These are phyloP conservation scores for Fusarium guadeloupense DNA, from an alignment of 2,329 filamentous ascomycete genomes.

Conservation along the genomic window DNA sequence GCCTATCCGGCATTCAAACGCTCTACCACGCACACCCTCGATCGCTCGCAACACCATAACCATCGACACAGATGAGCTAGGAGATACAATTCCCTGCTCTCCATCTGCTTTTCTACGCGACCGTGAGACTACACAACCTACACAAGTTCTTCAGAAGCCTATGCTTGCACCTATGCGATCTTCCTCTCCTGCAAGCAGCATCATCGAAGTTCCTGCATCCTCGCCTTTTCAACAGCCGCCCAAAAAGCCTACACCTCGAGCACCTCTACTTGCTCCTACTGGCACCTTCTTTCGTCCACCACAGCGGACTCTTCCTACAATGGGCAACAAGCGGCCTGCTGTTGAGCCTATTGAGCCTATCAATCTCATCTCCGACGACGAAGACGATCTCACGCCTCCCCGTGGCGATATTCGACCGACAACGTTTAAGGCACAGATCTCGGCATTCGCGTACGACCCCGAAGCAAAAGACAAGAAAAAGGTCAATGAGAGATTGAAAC, in stretches of 20 bases:
- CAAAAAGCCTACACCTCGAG: conserved; percentile 48
- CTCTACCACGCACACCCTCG: conserved; percentile 43
- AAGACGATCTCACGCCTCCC: conserved; percentile 56
- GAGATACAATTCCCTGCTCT: conserved; percentile 58
- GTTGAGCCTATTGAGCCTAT: conserved; percentile 55
- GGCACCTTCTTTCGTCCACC: conserved; percentile 75
- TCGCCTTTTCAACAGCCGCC: conserved; percentile 71
- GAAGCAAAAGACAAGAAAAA: conserved; percentile 51
- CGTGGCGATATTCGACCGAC: conserved; percentile 72
- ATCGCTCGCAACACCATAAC: conserved; percentile 36
- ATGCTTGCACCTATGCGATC: conserved; percentile 47
- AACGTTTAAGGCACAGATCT: conserved; percentile 56
- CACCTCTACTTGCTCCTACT: conserved; percentile 75
- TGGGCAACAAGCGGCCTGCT: conserved; percentile 49
- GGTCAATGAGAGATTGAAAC: conserved; percentile 48
- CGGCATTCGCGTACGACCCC: conserved; percentile 59
- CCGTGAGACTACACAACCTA: conserved; percentile 54
- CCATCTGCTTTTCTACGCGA: conserved; percentile 50
- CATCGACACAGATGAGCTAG: conserved; percentile 56
- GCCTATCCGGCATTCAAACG: conserved; percentile 45
- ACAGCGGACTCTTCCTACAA: conserved; percentile 39
- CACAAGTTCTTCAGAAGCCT: conserved; percentile 57
- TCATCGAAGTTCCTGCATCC: conserved; percentile 86
- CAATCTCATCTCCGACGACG: conserved; percentile 62
- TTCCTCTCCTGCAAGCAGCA: conserved; percentile 57